Evolutionary conservation across 2,329 filamentous ascomycete genomes (phyloP), one percentile per base, ranked within the genome.

Genomic region (Fusarium sp.): DNA sequence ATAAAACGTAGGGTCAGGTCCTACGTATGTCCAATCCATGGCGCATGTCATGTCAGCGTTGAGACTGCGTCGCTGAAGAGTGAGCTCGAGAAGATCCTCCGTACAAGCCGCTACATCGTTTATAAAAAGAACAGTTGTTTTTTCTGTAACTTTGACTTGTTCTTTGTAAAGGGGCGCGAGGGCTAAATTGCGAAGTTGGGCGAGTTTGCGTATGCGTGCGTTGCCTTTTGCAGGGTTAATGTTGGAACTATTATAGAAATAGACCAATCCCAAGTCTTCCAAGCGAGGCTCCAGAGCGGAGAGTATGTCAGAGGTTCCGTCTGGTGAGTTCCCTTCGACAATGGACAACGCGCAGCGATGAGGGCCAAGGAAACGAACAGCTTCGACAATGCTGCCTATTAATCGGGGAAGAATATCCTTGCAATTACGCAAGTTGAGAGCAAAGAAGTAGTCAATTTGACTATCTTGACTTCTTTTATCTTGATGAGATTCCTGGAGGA

Each of bases 81-180:
- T 68, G 2, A 89, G 76, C 72, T 89, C 87, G 5, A 90, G 77
- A 17, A 89, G 80, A 63, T 89, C 86, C 37, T 88, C 85, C 10
- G 78, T 40, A 58, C 85, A 88, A 7, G 78, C 74, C 4, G 82
- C 82, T 13, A 88, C 82, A 63, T 88, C 84, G 73, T 87, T 86
- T 45, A 88, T 70, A 62, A 87, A 87, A 14, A 87, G 50, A 4
- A 87, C 74, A 4, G 82, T 82, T 3, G 83, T 78, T 21, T 82
- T 73, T 7, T 72, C 72, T 5, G 72, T 71, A 23, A 74, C 78
- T 0, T 37, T 57, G 2, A 66, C 59, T 5, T 67, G 17, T 8
- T 75, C 39, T 21, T 78, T 54, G 4, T 80, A 51, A 4, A 87
- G 75, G 0, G 85, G 85, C 11, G 79, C 69, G 3, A 88, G 73